Evolutionary conservation across 2,329 filamentous ascomycete genomes (phyloP).

Genomic region (Botrytis aclada): DNA sequence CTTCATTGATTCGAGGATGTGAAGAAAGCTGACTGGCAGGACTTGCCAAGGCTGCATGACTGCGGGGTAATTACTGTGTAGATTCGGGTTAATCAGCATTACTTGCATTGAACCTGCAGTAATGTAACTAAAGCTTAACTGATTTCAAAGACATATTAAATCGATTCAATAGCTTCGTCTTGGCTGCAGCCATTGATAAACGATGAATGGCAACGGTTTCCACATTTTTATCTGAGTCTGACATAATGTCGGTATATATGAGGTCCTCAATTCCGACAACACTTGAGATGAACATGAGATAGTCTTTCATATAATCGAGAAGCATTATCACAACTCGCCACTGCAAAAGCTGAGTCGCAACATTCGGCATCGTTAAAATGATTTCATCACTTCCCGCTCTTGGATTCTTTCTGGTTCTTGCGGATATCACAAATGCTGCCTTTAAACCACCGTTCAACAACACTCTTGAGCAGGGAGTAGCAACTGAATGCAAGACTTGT

Average conservation of each 20-base stretch:
- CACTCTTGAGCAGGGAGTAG: conserved; percentile 25
- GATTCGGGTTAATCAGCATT: conserved; percentile 4
- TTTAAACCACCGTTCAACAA: conserved; percentile 24
- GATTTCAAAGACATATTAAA: not conserved
- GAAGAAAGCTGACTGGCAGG: not conserved
- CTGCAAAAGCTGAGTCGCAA: not conserved
- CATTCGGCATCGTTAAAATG: not conserved
- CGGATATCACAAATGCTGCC: conserved; percentile 6
- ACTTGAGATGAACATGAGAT: not conserved
- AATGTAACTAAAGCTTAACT: not conserved
- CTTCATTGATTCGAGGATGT: not conserved
- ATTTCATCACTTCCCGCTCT: not conserved
- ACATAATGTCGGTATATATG: not conserved
- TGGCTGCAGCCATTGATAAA: not conserved
- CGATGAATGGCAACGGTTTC: not conserved
- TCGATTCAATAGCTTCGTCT: conserved; percentile 1
- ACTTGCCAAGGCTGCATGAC: not conserved
- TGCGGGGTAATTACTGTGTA: not conserved
- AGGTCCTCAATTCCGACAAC: not conserved
- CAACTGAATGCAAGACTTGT: conserved; percentile 30
- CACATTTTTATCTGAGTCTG: not conserved
- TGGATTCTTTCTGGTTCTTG: not conserved
- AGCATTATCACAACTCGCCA: not conserved
- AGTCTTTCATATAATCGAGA: not conserved
- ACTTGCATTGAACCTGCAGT: not conserved